Evolutionary conservation across 371 early-diverging fungal species (phyloP), one percentile per base, ranked within the genome.

Genomic region (Mortierella sp.): DNA sequence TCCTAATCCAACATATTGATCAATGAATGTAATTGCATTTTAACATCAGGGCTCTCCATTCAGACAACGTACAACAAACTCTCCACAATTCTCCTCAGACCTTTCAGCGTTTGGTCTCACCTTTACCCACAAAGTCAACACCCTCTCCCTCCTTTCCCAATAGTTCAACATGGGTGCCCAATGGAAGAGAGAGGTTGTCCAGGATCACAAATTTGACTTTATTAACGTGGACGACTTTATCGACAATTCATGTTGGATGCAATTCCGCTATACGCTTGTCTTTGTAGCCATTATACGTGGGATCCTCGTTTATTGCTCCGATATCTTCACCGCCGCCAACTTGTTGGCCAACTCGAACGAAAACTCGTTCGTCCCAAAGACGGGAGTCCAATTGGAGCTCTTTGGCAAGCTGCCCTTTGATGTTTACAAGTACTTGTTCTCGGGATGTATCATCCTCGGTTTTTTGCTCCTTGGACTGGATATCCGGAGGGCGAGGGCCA

Each of bases 171-270:
- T 81, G 76, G 86, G 86, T 36, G 88, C 88, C 10, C 84, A 87
- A 52, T 95, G 95, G 95, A 93, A 95, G 84, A 89, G 93, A 55
- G 95, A 95, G 76, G 86, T 90, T 58, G 89, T 94, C 50, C 85
- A 87, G 71, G 96, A 95, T 85, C 95, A 96, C 88, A 95, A 95
- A 83, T 96, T 95, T 75, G 96, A 95, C 84, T 94, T 90, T 80
- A 88, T 96, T 69, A 93, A 96, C 69, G 88, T 95, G 13, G 91
- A 94, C 15, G 94, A 94, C 69, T 95, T 94, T 86, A 70, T 87
- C 40, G 86, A 88, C 63, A 69, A 71, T 21, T 83, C 78, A 19
- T 86, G 77, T 53, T 67, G 84, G 76, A 69, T 82, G 4, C 80
- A 85, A 48, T 65, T 91, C 45, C 82, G 82, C 45, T 96, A 95